These are phyloP conservation scores for Penicillium sp. DNA, from an alignment of 2,329 filamentous ascomycete genomes.

Conservation along the genomic window DNA sequence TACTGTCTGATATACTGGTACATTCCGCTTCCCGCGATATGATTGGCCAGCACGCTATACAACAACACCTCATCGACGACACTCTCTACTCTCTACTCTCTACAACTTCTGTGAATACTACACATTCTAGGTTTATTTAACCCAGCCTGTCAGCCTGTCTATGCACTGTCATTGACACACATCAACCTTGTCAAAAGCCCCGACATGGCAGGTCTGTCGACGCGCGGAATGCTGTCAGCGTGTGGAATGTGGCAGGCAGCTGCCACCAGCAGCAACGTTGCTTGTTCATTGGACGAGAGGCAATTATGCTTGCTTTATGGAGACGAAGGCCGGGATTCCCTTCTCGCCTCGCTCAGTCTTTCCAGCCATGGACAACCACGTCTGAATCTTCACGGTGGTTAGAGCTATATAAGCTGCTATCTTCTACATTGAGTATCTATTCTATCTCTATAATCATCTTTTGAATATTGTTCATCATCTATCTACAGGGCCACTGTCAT, in stretches of 20 bases:
- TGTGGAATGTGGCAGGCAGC: conserved; percentile 11
- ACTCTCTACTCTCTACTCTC: too few relatives aligned
- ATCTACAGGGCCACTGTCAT: background rate
- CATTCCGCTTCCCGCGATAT: background rate
- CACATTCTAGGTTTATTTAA: background rate
- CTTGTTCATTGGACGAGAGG: background rate
- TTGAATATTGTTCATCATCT: background rate
- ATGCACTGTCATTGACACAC: background rate
- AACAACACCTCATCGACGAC: background rate
- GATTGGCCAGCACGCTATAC: background rate
- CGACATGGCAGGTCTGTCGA: background rate
- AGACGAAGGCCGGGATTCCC: background rate
- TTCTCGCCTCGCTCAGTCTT: background rate
- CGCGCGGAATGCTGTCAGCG: conserved; percentile 11
- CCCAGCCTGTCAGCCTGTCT: background rate
- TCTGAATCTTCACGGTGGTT: background rate
- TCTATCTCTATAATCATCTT: background rate
- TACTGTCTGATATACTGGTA: too few relatives aligned
- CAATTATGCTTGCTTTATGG: too few relatives aligned
- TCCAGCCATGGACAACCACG: conserved; percentile 10
- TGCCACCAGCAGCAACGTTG: background rate
- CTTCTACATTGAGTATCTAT: too few relatives aligned
- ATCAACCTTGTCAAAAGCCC: background rate
- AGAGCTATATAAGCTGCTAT: background rate
- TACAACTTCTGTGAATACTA: background rate